Conservation (phyloP, 2,329 filamentous ascomycete genomes). For the Ophiostoma sp. region DNA sequence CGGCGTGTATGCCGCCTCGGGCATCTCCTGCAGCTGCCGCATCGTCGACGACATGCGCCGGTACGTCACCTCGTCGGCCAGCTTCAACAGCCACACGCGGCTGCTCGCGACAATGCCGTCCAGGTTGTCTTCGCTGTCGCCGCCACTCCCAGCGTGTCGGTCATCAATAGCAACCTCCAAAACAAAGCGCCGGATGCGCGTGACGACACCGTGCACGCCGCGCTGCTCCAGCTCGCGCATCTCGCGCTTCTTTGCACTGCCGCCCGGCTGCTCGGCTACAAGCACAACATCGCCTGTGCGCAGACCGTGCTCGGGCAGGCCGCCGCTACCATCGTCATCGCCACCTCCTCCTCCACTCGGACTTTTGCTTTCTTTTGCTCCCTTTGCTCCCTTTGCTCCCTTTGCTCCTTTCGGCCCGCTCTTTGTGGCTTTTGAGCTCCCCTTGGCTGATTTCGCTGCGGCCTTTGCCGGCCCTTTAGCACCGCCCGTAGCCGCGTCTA, state of each 20-base stretch:
- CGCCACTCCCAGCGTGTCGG: neutral
- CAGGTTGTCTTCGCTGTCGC: constrained; percentile 1
- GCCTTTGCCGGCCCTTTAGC: neutral
- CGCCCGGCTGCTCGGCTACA: constrained; percentile 68
- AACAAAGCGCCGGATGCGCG: constrained; percentile 52
- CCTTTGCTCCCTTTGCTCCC: neutral
- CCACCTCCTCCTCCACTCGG: neutral
- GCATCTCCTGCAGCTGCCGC: constrained; percentile 54
- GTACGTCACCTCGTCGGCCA: constrained; percentile 64
- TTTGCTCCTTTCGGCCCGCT: neutral
- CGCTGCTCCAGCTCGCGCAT: constrained; percentile 64
- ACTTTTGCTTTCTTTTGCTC: neutral
- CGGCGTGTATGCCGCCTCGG: constrained; percentile 51
- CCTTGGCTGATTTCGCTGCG: neutral
- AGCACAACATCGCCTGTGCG: constrained; percentile 73
- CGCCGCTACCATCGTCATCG: constrained; percentile 31
- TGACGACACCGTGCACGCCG: constrained; percentile 66
- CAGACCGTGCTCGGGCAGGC: constrained; percentile 69
- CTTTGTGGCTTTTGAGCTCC: neutral
- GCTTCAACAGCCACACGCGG: constrained; percentile 59
- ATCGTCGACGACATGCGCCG: constrained; percentile 60
- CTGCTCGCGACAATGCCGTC: constrained; percentile 13
- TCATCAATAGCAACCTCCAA: constrained; percentile 67
- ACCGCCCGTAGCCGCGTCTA: constrained; percentile 51
- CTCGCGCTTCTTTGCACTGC: constrained; percentile 66